A percentile compares a stretch with the other conserved stretches of the same genome.
Conservation (phyloP, 2,329 filamentous ascomycete species). For the Nigrospora sphaerica region DNA sequence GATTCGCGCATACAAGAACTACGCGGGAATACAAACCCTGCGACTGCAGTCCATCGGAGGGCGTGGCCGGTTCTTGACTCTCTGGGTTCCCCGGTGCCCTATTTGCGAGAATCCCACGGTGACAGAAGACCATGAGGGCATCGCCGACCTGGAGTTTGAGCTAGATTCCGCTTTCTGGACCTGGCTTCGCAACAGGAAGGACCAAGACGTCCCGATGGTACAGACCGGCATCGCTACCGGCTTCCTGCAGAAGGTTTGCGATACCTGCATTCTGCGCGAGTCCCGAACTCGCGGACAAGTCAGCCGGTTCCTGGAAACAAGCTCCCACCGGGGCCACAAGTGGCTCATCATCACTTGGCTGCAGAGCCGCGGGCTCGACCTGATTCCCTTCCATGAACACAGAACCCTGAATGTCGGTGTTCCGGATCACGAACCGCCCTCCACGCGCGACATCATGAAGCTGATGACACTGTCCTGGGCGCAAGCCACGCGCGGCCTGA, state of each 20-base stretch:
- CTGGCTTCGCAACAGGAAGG: too few relatives aligned
- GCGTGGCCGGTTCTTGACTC: too few relatives aligned
- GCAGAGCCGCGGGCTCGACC: slow-evolving; percentile 4
- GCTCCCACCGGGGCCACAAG: neutral
- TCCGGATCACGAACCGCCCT: slow-evolving; percentile 3
- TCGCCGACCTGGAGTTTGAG: too few relatives aligned
- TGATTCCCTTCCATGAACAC: slow-evolving; percentile 9
- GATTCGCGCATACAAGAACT: too few relatives aligned
- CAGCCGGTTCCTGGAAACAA: slow-evolving; percentile 1
- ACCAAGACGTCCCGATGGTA: neutral
- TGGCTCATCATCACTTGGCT: slow-evolving; percentile 15
- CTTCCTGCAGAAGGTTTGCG: slow-evolving; percentile 11
- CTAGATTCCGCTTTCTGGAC: too few relatives aligned
- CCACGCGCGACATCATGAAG: neutral
- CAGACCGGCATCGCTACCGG: slow-evolving; percentile 8
- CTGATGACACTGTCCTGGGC: slow-evolving; percentile 13
- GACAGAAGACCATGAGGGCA: too few relatives aligned
- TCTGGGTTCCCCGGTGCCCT: too few relatives aligned
- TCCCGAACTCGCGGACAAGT: slow-evolving; percentile 7
- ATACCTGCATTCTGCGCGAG: slow-evolving; percentile 10
- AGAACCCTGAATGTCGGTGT: slow-evolving; percentile 5
- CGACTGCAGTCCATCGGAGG: too few relatives aligned
- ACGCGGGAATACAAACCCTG: too few relatives aligned
- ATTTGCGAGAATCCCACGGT: too few relatives aligned
- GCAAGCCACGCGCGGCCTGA: slow-evolving; percentile 7